These are phyloP conservation scores for carrot (Daucus carota) DNA, from an alignment of 129 eudicot genomes.

Conservation along the genomic window DNA sequence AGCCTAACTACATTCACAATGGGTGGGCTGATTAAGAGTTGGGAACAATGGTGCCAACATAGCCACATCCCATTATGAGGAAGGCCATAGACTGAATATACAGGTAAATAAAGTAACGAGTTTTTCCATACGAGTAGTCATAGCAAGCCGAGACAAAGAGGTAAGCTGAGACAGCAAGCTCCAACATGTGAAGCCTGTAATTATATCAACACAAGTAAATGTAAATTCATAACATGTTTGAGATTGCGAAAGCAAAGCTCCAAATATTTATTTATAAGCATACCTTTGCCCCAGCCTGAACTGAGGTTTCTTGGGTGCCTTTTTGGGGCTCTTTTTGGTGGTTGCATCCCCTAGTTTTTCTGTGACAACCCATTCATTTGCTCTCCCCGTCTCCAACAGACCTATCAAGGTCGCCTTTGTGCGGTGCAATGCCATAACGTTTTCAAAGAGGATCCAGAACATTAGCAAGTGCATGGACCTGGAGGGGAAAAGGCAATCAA, in stretches of 20 bases:
- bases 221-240: background rate
- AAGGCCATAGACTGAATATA: slow-evolving; percentile 50
- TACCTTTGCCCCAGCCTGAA: slow-evolving; percentile 51
- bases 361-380: slow-evolving; percentile 67
- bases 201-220: background rate
- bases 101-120: slow-evolving; percentile 44
- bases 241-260: background rate
- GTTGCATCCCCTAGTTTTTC: slow-evolving; percentile 57
- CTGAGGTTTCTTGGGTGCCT: slow-evolving; percentile 32
- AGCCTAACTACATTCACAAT: background rate
- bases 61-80: slow-evolving; percentile 56
- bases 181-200: slow-evolving; percentile 43
- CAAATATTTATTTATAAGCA: background rate
- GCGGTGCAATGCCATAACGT: slow-evolving; percentile 62
- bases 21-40: slow-evolving; percentile 10
- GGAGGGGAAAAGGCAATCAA: background rate
- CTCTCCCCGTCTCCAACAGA: slow-evolving; percentile 48
- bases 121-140: slow-evolving; percentile 46
- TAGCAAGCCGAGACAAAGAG: slow-evolving; percentile 57
- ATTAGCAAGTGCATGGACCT: slow-evolving; percentile 64
- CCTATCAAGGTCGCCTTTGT: slow-evolving; percentile 71
- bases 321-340: slow-evolving; percentile 33
- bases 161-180: slow-evolving; percentile 32
- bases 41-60: slow-evolving; percentile 54
- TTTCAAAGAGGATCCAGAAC: slow-evolving; percentile 70